Percentiles rank a stretch among this genome's conserved stretches.
These are phyloP conservation scores for Terfezia boudieri DNA, from an alignment of 495 filamentous ascomycete genomes.

Conservation along the genomic window DNA sequence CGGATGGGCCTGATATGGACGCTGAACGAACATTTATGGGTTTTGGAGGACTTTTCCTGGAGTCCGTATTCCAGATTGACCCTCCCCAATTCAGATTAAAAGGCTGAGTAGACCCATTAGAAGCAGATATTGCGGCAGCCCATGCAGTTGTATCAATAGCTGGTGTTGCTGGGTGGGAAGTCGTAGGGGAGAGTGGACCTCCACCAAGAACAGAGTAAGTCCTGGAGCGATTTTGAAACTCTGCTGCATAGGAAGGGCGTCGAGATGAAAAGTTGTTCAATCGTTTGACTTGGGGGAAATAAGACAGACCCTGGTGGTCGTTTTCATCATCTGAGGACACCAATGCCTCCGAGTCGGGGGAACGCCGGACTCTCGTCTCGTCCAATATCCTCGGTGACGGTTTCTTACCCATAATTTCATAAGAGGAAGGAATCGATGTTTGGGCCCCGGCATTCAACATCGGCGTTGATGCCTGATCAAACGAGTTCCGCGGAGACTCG, in stretches of 20 bases:
- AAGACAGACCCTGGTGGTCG: slow-evolving; percentile 29
- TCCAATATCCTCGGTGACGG: slow-evolving; percentile 37
- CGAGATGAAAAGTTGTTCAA: slow-evolving; percentile 26
- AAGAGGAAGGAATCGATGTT: slow-evolving; percentile 6
- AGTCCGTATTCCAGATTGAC: slow-evolving; percentile 19
- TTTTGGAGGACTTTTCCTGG: slow-evolving; percentile 18
- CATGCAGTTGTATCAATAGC: slow-evolving; percentile 48
- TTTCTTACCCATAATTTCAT: slow-evolving; percentile 11
- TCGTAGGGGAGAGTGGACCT: slow-evolving; percentile 46
- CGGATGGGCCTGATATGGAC: slow-evolving; percentile 16
- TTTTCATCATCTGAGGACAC: slow-evolving; percentile 82
- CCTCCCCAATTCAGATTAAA: slow-evolving; percentile 17
- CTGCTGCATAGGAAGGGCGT: slow-evolving; percentile 33
- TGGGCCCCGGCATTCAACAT: slow-evolving; percentile 7
- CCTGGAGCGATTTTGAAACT: slow-evolving; percentile 38
- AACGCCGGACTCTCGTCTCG: slow-evolving; percentile 51
- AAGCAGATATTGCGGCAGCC: slow-evolving; percentile 26
- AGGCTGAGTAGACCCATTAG: slow-evolving; percentile 5
- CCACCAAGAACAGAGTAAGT: slow-evolving; percentile 33
- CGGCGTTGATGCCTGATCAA: slow-evolving; percentile 11
- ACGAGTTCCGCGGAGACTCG: slow-evolving; percentile 13
- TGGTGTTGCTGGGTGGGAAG: slow-evolving; percentile 53
- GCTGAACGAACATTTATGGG: slow-evolving; percentile 13
- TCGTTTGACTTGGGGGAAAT: slow-evolving; percentile 22
- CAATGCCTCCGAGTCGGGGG: slow-evolving; percentile 79